These are phyloP conservation scores for Prunus fruticosa DNA, from an alignment of 306 rosid species.

Conservation along the genomic window DNA sequence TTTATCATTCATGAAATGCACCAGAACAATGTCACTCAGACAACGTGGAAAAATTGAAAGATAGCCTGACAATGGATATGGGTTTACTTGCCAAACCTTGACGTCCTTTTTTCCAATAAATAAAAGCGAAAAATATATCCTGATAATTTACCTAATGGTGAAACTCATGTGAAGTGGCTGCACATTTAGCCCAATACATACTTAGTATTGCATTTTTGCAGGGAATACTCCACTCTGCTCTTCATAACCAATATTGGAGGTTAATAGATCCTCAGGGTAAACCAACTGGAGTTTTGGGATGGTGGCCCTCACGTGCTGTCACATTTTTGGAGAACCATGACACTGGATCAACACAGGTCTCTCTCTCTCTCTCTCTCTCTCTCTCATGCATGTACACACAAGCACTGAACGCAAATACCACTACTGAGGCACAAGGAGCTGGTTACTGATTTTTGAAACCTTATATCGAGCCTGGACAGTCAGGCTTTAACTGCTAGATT, in stretches of 20 bases:
- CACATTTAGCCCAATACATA: background rate
- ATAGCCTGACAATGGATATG: background rate
- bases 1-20: conserved; percentile 1
- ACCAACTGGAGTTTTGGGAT: conserved; percentile 84
- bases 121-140: background rate
- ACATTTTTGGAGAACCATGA: conserved; percentile 87
- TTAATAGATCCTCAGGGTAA: conserved; percentile 74
- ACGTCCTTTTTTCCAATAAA: background rate
- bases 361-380: background rate
- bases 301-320: conserved; percentile 92
- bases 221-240: conserved; percentile 80
- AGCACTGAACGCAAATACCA: background rate
- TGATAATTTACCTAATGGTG: background rate
- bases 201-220: conserved; percentile 22
- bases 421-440: background rate
- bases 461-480: background rate
- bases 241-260: conserved; percentile 73
- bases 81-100: background rate
- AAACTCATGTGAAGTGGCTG: background rate
- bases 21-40: background rate
- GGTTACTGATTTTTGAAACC: background rate
- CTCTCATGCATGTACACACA: background rate
- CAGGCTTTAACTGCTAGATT: background rate
- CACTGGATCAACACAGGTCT: conserved; percentile 85
- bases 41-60: background rate